Conservation (phyloP, 2,329 filamentous ascomycete genomes). For the Juglanconis juglandina region DNA sequence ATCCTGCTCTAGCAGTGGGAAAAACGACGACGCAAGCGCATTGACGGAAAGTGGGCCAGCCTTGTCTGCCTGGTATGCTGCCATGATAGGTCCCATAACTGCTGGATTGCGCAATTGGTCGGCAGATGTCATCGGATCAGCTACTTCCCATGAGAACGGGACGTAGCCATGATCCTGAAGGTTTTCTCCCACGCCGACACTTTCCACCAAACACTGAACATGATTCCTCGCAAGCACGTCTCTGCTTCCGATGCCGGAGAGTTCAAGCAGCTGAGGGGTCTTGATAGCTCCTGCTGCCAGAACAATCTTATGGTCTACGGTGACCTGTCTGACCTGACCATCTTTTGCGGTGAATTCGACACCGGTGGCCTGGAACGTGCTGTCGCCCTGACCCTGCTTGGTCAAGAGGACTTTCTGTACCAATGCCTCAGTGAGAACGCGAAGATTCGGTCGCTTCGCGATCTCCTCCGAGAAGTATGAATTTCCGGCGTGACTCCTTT, state of each 20-base stretch:
- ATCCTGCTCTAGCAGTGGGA: slow-evolving; percentile 5
- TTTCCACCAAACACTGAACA: slow-evolving; percentile 31
- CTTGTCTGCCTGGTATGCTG: slow-evolving; percentile 27
- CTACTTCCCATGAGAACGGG: slow-evolving; percentile 28
- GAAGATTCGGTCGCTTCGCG: slow-evolving; percentile 14
- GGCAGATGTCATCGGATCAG: slow-evolving; percentile 27
- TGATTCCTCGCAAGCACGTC: slow-evolving; percentile 34
- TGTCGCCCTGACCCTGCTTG: slow-evolving; percentile 2
- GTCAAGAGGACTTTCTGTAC: slow-evolving; percentile 24
- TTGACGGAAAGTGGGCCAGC: slow-evolving; percentile 27
- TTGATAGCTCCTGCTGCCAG: slow-evolving; percentile 31
- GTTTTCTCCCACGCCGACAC: slow-evolving; percentile 35
- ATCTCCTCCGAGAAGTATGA: slow-evolving; percentile 18
- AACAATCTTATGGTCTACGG: slow-evolving; percentile 25
- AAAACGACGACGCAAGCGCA: slow-evolving; percentile 22
- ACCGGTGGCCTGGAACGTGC: slow-evolving; percentile 20
- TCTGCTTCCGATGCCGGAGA: slow-evolving; percentile 27
- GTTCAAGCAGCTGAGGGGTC: slow-evolving; percentile 22
- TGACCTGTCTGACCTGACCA: slow-evolving; percentile 16
- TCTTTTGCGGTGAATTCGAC: slow-evolving; percentile 22
- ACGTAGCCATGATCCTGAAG: slow-evolving; percentile 35
- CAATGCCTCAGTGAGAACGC: slow-evolving; percentile 21
- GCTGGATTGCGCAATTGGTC: slow-evolving; percentile 18
- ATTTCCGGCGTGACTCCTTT: slow-evolving; percentile 15
- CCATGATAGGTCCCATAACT: slow-evolving; percentile 13